Evolutionary conservation across 1,139 yeast species (phyloP).

Genomic region (Kodamaea plutei): DNA sequence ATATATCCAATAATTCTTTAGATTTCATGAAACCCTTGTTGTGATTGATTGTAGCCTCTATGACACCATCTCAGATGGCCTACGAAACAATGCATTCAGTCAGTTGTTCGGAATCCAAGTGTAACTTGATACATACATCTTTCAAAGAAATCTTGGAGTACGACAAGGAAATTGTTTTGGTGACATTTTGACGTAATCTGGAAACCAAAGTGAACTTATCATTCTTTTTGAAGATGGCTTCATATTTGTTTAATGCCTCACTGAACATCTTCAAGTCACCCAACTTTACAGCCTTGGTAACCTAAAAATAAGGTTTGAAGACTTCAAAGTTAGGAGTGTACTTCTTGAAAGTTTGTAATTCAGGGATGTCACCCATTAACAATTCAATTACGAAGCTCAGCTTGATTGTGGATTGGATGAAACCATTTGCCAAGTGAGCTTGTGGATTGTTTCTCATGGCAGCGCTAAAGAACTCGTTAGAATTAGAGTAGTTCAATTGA

Average conservation of each 20-base stretch:
- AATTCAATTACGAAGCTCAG: conserved; percentile 84
- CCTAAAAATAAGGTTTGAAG: conserved; percentile 66
- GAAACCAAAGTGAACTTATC: conserved; percentile 81
- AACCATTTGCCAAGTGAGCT: conserved; percentile 78
- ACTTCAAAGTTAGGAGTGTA: conserved; percentile 46
- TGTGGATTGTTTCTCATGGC: conserved; percentile 98
- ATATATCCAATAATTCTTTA: conserved; percentile 78
- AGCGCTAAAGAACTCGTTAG: conserved; percentile 84
- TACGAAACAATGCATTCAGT: conserved; percentile 97
- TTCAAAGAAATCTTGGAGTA: conserved; percentile 88
- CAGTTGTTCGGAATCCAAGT: conserved; percentile 88
- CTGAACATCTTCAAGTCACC: conserved; percentile 88
- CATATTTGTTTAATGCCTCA: conserved; percentile 65
- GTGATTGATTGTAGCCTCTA: conserved; percentile 91
- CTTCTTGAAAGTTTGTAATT: conserved; percentile 73
- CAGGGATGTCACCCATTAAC: conserved; percentile 98
- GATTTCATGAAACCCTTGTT: conserved; percentile 91
- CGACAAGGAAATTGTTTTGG: conserved; percentile 90
- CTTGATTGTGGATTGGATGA: conserved; percentile 86
- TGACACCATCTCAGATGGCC: conserved; percentile 95
- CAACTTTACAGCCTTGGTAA: conserved; percentile 85
- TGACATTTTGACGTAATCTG: conserved; percentile 92
- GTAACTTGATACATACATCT: conserved; percentile 86
- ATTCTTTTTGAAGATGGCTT: conserved; percentile 62
- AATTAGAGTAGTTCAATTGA: conserved; percentile 88